phyloP scores from a whole-genome alignment of 1,139 yeast species.

The Geotrichum australiense region DNA sequence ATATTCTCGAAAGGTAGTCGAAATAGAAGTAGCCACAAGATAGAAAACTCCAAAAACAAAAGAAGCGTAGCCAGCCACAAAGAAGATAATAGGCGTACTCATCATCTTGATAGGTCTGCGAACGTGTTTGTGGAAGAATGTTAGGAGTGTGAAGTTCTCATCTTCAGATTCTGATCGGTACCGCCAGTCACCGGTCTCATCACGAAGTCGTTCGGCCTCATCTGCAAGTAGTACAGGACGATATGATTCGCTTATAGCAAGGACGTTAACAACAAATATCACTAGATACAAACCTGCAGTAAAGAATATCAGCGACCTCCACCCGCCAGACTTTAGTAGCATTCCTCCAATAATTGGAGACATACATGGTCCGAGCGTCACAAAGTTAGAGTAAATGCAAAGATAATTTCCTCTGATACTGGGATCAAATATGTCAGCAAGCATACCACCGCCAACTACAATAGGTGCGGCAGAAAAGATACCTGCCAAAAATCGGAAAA shows the following conservation, averaged over 20 bases:
- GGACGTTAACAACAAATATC: constrained; percentile 41
- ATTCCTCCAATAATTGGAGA: constrained; percentile 62
- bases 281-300: constrained; percentile 58
- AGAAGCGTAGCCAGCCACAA: constrained; percentile 40
- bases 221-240: constrained; percentile 55
- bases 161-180: constrained; percentile 41
- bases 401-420: constrained; percentile 65
- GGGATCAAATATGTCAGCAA: constrained; percentile 60
- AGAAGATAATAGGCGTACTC: constrained; percentile 40
- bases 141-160: constrained; percentile 36
- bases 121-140: constrained; percentile 38
- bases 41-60: constrained; percentile 44
- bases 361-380: constrained; percentile 65
- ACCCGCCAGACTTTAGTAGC: constrained; percentile 47
- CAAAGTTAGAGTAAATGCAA: constrained; percentile 61
- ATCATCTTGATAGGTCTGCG: constrained; percentile 42
- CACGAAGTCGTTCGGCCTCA: constrained; percentile 51
- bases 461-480: constrained; percentile 68
- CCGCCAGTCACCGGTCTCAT: constrained; percentile 50
- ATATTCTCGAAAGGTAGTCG: constrained; percentile 32
- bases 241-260: constrained; percentile 65
- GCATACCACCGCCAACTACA: constrained; percentile 72
- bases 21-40: constrained; percentile 37
- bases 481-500: constrained; percentile 65
- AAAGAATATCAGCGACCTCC: constrained; percentile 58